Evolutionary conservation across 352 stramenopile species (phyloP).

Genomic region (Phytophthora pisi): DNA sequence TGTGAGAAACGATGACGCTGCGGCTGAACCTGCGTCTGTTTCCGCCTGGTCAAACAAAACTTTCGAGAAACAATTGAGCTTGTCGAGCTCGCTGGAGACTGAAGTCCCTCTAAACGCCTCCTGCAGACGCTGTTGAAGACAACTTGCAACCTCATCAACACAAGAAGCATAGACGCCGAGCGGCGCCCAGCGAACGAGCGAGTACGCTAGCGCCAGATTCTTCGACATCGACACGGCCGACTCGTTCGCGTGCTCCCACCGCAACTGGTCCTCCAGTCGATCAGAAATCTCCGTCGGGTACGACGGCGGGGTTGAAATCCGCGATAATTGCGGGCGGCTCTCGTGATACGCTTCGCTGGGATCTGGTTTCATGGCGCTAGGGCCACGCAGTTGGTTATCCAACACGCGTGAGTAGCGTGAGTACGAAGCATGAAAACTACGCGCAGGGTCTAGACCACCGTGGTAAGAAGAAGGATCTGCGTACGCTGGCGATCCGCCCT

Average conservation of each 20-base stretch:
- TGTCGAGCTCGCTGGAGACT: neutral
- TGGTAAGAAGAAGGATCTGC: too few species aligned
- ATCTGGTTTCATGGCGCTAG: neutral
- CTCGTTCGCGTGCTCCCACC: neutral
- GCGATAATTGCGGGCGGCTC: neutral
- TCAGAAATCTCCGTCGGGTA: neutral
- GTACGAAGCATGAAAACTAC: too few species aligned
- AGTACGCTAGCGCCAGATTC: neutral
- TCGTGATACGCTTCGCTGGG: neutral
- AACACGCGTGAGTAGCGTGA: too few species aligned
- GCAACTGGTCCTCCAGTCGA: neutral
- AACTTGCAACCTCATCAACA: neutral
- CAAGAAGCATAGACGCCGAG: neutral
- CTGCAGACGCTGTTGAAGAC: neutral
- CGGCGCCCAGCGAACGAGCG: neutral
- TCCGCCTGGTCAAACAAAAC: neutral
- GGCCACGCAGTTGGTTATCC: too few species aligned
- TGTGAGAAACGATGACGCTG: neutral
- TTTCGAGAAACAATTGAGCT: neutral
- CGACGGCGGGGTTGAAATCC: neutral
- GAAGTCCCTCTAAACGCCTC: neutral
- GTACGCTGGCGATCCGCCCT: too few species aligned
- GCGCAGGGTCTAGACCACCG: too few species aligned
- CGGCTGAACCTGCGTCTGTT: neutral
- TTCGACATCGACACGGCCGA: neutral